These are phyloP conservation scores for Penicillium samsonianum DNA, from an alignment of 495 filamentous ascomycete species.

Conservation along the genomic window DNA sequence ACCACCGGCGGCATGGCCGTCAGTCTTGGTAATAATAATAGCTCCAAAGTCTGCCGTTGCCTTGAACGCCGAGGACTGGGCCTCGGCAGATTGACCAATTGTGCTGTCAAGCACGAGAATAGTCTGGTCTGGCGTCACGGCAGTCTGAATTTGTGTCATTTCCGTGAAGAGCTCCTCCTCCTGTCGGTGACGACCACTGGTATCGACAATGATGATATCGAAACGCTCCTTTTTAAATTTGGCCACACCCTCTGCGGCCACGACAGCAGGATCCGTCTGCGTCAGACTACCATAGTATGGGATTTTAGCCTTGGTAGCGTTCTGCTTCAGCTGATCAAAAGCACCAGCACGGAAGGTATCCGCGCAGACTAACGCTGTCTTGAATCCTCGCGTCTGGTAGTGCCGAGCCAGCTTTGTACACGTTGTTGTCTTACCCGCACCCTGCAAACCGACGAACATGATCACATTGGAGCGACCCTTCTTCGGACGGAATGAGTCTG, in stretches of 20 bases:
- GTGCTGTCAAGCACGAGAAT: slow-evolving; percentile 97
- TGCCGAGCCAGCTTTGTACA: slow-evolving; percentile 97
- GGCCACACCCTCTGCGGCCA: slow-evolving; percentile 91
- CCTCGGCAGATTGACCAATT: slow-evolving; percentile 94
- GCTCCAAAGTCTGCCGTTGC: slow-evolving; percentile 96
- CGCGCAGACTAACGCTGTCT: slow-evolving; percentile 91
- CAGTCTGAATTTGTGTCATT: slow-evolving; percentile 95
- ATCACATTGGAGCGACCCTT: slow-evolving; percentile 96
- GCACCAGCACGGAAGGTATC: slow-evolving; percentile 98
- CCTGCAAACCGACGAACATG: slow-evolving; percentile 98
- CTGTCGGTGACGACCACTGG: slow-evolving; percentile 88
- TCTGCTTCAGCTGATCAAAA: slow-evolving; percentile 98
- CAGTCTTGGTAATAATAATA: slow-evolving; percentile 98
- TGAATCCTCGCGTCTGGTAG: slow-evolving; percentile 93
- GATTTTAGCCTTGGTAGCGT: slow-evolving; percentile 97
- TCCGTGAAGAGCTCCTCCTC: slow-evolving; percentile 95
- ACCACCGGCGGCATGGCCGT: slow-evolving; percentile 91
- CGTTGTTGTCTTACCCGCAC: slow-evolving; percentile 95
- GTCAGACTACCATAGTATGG: slow-evolving; percentile 97
- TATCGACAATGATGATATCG: slow-evolving; percentile 98
- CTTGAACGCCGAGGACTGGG: slow-evolving; percentile 94
- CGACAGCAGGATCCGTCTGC: slow-evolving; percentile 91
- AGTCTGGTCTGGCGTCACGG: slow-evolving; percentile 92
- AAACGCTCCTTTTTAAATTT: slow-evolving; percentile 99
- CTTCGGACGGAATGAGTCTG: slow-evolving; percentile 93